A percentile compares a stretch with the other conserved stretches of the same genome.
These are phyloP conservation scores for Globisporangium acanthophoron DNA, from an alignment of 352 stramenopile species.

Conservation along the genomic window DNA sequence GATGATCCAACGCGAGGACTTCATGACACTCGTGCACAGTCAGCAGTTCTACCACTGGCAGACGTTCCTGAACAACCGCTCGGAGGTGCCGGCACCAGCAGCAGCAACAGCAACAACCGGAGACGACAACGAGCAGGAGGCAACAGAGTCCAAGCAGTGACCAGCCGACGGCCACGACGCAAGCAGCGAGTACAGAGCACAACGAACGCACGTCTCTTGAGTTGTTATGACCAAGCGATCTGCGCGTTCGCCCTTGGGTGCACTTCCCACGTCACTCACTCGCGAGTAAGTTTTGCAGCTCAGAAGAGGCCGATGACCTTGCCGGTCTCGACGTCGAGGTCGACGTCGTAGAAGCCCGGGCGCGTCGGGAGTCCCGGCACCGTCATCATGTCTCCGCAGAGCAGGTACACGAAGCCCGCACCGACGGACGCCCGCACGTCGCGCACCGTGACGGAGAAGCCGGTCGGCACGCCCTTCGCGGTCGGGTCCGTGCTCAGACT, in stretches of 20 bases:
- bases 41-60: constrained; percentile 91
- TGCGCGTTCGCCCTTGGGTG: neutral
- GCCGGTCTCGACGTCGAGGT: constrained; percentile 92
- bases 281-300: neutral
- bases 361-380: constrained; percentile 97
- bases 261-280: neutral
- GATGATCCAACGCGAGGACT: constrained; percentile 84
- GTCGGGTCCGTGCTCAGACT: constrained; percentile 94
- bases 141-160: neutral
- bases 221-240: neutral
- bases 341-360: constrained; percentile 98
- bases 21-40: constrained; percentile 82
- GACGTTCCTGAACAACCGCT: constrained; percentile 81
- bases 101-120: neutral
- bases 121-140: constrained; percentile 1
- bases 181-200: neutral
- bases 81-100: constrained; percentile 28
- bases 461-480: constrained; percentile 92
- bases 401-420: constrained; percentile 94
- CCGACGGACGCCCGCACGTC: constrained; percentile 95
- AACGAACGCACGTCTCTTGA: neutral
- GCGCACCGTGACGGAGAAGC: constrained; percentile 92
- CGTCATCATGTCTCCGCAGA: constrained; percentile 98
- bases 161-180: neutral
- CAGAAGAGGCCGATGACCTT: constrained; percentile 96